These are phyloP conservation scores for Suhomyces emberorum DNA, from an alignment of 805 yeast species.

Conservation along the genomic window DNA sequence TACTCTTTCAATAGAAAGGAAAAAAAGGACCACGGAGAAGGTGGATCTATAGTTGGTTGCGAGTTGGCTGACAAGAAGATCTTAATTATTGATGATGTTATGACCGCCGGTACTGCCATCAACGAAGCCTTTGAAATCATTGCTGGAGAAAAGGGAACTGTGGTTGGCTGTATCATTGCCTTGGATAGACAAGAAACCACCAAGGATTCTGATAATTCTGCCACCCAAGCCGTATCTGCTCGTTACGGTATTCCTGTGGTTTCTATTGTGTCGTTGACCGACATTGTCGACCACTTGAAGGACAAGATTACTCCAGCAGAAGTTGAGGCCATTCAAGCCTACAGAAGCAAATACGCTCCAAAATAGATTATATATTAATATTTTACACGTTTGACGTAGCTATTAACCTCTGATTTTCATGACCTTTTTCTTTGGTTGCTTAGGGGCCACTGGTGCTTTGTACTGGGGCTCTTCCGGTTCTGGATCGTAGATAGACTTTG, in stretches of 20 bases:
- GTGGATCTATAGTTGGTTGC: slow-evolving; percentile 91
- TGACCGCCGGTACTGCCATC: slow-evolving; percentile 98
- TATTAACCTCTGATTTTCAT: slow-evolving; percentile 56
- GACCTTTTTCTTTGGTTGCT: slow-evolving; percentile 52
- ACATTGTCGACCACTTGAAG: slow-evolving; percentile 64
- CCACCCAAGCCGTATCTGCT: slow-evolving; percentile 75
- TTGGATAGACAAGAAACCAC: slow-evolving; percentile 94
- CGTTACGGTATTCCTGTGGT: slow-evolving; percentile 78
- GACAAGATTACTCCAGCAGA: slow-evolving; percentile 57
- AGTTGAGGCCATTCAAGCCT: slow-evolving; percentile 54
- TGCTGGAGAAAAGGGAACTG: slow-evolving; percentile 60
- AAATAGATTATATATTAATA: slow-evolving; percentile 9
- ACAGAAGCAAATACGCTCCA: slow-evolving; percentile 52
- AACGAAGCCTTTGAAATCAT: slow-evolving; percentile 89
- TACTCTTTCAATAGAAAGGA: slow-evolving; percentile 97
- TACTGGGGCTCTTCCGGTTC: slow-evolving; percentile 28
- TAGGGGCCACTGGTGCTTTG: slow-evolving; percentile 37
- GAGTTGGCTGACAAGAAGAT: slow-evolving; percentile 67
- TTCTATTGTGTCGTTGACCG: slow-evolving; percentile 71
- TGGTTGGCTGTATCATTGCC: slow-evolving; percentile 85
- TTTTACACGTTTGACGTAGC: not conserved
- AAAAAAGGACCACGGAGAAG: slow-evolving; percentile 97
- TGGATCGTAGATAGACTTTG: slow-evolving; percentile 64
- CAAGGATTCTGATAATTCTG: slow-evolving; percentile 61
- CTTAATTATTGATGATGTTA: slow-evolving; percentile 91